Conservation (phyloP, 2,329 filamentous ascomycete genomes). For the Neofusicoccum kwambonambiense region DNA sequence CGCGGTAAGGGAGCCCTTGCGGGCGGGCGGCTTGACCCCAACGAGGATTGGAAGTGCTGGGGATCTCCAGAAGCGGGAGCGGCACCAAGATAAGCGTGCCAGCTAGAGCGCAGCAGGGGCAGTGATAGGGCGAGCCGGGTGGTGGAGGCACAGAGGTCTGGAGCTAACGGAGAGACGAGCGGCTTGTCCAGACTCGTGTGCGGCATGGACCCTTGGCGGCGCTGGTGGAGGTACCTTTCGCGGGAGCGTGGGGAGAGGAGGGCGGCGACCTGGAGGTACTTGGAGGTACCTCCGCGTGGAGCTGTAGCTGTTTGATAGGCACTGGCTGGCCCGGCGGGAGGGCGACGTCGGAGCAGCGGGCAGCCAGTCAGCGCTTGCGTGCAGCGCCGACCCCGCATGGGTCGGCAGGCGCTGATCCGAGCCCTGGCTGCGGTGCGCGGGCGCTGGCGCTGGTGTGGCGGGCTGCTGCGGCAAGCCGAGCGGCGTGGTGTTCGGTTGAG, state of each 20-base stretch:
- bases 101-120: not conserved
- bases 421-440: not conserved
- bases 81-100: conserved; percentile 1
- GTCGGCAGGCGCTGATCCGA: conserved; percentile 1
- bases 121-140: not conserved
- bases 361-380: not conserved
- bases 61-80: not conserved
- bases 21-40: not conserved
- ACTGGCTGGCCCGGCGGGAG: not conserved
- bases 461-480: not conserved
- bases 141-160: not conserved
- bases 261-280: not conserved
- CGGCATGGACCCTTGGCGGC: not conserved
- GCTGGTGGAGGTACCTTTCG: not conserved
- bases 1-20: not conserved
- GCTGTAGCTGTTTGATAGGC: too few species aligned
- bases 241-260: not conserved
- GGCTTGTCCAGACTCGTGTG: not conserved
- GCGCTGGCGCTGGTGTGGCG: not conserved
- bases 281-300: not conserved
- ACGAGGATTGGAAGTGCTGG: not conserved
- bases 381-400: not conserved
- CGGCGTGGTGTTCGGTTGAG: not conserved
- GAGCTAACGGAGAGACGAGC: not conserved
- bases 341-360: not conserved